These are phyloP conservation scores for Diaporthe citrichinensis DNA, from an alignment of 2,329 filamentous ascomycete genomes.

Conservation along the genomic window DNA sequence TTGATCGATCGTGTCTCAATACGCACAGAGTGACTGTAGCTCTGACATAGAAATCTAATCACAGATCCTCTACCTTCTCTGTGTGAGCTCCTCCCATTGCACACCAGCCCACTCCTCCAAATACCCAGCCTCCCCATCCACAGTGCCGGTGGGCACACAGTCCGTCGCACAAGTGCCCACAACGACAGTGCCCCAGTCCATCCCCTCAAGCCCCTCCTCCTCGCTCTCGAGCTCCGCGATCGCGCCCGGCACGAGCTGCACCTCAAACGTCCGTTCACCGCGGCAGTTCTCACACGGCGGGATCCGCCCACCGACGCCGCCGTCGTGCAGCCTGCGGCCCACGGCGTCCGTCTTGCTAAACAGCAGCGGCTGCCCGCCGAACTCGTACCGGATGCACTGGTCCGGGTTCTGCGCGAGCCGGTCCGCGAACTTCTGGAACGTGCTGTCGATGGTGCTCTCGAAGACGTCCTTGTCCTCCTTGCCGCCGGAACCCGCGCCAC, in stretches of 20 bases:
- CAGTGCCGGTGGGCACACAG: conserved; percentile 74
- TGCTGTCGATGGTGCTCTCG: conserved; percentile 80
- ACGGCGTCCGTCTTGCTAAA: conserved; percentile 85
- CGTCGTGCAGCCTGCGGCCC: conserved; percentile 71
- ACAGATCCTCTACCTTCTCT: conserved; percentile 50
- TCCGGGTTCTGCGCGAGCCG: conserved; percentile 85
- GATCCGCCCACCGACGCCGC: conserved; percentile 61
- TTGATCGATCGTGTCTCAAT: too few species aligned
- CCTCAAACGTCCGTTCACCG: conserved; percentile 83
- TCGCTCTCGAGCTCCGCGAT: conserved; percentile 78
- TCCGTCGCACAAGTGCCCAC: conserved; percentile 87
- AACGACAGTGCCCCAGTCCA: conserved; percentile 98
- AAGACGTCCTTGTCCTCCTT: conserved; percentile 80
- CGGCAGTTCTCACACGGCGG: conserved; percentile 86
- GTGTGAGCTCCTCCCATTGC: conserved; percentile 88
- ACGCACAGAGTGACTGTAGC: too few species aligned
- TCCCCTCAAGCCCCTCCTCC: conserved; percentile 86
- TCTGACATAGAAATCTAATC: too few species aligned
- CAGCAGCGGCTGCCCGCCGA: conserved; percentile 79
- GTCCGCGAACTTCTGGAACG: conserved; percentile 86
- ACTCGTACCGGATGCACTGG: conserved; percentile 86
- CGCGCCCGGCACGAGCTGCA: conserved; percentile 91
- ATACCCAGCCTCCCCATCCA: conserved; percentile 78
- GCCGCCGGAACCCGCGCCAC: conserved; percentile 49
- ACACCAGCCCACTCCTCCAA: conserved; percentile 98